phyloP scores from a whole-genome alignment of 202 grass and related monocot species.

The Tripidium arundinaceum region DNA sequence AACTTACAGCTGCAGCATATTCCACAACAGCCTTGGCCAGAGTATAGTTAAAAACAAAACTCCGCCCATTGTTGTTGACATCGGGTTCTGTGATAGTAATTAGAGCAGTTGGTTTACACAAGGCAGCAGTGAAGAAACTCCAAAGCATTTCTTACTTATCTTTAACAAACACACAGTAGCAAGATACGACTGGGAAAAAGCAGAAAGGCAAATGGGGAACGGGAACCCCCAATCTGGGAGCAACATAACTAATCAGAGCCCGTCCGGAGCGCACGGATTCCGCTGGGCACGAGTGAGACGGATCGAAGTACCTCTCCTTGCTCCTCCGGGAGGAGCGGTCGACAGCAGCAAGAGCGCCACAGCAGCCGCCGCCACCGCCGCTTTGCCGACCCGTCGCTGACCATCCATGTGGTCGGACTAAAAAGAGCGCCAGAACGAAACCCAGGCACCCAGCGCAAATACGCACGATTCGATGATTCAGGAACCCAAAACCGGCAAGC shows the following conservation, averaged over 20 bases:
- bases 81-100: slow-evolving; percentile 52
- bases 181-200: neutral
- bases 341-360: slow-evolving; percentile 39
- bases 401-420: slow-evolving; percentile 24
- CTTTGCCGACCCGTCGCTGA: neutral
- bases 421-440: too few relatives aligned
- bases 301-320: slow-evolving; percentile 47
- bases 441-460: too few relatives aligned
- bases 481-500: too few relatives aligned
- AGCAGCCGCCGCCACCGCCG: neutral
- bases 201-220: neutral
- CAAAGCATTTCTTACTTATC: neutral
- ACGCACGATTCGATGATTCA: too few relatives aligned
- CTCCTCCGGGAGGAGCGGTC: slow-evolving; percentile 1
- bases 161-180: neutral
- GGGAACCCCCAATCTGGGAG: neutral
- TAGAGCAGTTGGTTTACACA: slow-evolving; percentile 3
- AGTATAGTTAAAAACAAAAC: slow-evolving; percentile 59
- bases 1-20: slow-evolving; percentile 95
- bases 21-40: slow-evolving; percentile 73
- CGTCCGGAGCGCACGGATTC: neutral
- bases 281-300: neutral
- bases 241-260: neutral
- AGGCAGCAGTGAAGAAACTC: too few relatives aligned
- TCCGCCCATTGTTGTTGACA: slow-evolving; percentile 27